Percentiles rank a stretch among this genome's conserved stretches.
phyloP scores from a whole-genome alignment of 805 yeast genomes.

The Saturnispora zaruensis region DNA sequence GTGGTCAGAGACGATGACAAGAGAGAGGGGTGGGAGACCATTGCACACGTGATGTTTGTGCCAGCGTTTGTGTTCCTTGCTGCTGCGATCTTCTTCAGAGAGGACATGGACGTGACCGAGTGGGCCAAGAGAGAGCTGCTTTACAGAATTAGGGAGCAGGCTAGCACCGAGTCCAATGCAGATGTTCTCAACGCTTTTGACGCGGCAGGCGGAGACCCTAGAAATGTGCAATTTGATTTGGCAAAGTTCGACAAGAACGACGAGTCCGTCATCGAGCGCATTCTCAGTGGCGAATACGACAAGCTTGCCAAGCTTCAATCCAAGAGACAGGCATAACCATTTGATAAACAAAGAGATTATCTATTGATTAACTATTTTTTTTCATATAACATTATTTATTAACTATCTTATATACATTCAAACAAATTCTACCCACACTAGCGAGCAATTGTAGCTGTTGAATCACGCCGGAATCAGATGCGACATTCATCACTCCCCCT shows the following conservation, averaged over 20 bases:
- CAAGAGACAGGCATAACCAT: constrained; percentile 1
- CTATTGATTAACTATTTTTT: not conserved
- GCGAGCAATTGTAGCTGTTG: not conserved
- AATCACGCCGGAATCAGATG: no score
- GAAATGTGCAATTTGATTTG: constrained; percentile 38
- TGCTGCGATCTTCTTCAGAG: constrained; percentile 42
- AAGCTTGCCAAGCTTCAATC: constrained; percentile 41
- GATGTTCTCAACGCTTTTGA: constrained; percentile 40
- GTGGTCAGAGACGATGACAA: constrained; percentile 59
- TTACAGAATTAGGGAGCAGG: constrained; percentile 64
- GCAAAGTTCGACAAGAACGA: constrained; percentile 61
- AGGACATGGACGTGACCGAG: constrained; percentile 43
- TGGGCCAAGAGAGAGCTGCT: constrained; percentile 84
- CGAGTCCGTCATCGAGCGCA: constrained; percentile 70
- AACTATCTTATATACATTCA: not conserved
- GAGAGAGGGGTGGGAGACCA: constrained; percentile 80
- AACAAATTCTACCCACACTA: not conserved
- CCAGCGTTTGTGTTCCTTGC: constrained; percentile 59
- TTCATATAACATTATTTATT: not conserved
- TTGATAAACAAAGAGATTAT: not conserved
- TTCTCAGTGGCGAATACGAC: constrained; percentile 79
- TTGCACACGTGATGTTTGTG: constrained; percentile 62
- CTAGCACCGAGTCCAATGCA: constrained; percentile 45
- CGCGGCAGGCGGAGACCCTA: constrained; percentile 30
- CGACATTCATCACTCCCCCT: no score